Percentiles rank a stretch among this genome's conserved stretches.
Conservation (phyloP, 2,329 filamentous ascomycete genomes). For the Scleromitrula shiraiana region DNA sequence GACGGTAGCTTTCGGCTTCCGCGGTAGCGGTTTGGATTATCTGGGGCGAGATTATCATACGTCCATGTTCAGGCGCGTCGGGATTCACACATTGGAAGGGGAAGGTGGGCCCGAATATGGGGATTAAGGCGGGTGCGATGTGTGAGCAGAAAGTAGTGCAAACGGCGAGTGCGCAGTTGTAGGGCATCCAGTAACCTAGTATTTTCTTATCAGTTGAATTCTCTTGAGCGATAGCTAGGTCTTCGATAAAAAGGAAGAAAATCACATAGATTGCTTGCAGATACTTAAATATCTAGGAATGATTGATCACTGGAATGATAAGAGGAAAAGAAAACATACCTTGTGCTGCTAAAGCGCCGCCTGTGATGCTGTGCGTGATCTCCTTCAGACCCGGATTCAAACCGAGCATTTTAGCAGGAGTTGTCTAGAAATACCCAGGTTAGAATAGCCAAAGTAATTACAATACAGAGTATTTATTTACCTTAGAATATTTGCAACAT, state of each 20-base stretch:
- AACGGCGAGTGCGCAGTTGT: slow-evolving; percentile 72
- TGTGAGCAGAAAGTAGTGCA: slow-evolving; percentile 83
- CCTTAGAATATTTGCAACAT: slow-evolving; percentile 80
- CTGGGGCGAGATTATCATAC: slow-evolving; percentile 55
- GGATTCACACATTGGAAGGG: slow-evolving; percentile 61
- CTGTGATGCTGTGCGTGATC: slow-evolving; percentile 92
- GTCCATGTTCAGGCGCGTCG: slow-evolving; percentile 53
- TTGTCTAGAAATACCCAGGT: slow-evolving; percentile 51
- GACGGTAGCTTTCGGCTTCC: slow-evolving; percentile 40
- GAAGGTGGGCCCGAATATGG: slow-evolving; percentile 82
- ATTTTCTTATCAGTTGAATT: no score
- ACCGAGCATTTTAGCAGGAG: slow-evolving; percentile 73
- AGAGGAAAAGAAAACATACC: slow-evolving; percentile 45
- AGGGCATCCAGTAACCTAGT: slow-evolving; percentile 95
- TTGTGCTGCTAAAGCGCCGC: slow-evolving; percentile 83
- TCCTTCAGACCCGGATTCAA: slow-evolving; percentile 75
- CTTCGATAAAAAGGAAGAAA: neutral
- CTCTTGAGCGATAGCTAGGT: no score
- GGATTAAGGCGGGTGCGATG: slow-evolving; percentile 79
- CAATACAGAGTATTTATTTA: slow-evolving; percentile 34
- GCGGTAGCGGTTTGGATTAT: slow-evolving; percentile 46
- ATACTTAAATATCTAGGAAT: no score
- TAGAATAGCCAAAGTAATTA: neutral
- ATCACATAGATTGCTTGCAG: no score
- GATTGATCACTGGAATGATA: no score